phyloP scores from a whole-genome alignment of 306 rosid species.

The Dryas drummondii region DNA sequence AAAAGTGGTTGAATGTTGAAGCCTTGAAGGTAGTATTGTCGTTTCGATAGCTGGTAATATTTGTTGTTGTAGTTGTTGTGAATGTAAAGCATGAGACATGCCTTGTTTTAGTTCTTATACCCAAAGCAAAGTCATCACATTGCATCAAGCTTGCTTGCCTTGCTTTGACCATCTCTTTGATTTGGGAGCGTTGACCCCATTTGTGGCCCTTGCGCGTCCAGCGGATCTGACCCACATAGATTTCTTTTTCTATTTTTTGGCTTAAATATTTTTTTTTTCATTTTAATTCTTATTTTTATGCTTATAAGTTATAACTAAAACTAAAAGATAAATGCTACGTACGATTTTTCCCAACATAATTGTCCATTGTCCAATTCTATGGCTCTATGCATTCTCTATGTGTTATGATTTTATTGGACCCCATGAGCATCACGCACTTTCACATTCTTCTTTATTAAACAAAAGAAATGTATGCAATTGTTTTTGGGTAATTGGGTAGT shows the following conservation, averaged over 20 bases:
- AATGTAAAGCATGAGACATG: slow-evolving; percentile 37
- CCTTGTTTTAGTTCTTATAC: slow-evolving; percentile 7
- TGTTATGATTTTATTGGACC: not conserved
- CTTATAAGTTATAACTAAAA: not conserved
- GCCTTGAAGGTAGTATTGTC: not conserved
- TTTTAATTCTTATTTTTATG: not conserved
- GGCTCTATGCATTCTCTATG: not conserved
- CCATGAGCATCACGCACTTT: not conserved
- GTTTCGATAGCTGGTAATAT: not conserved
- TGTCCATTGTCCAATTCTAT: not conserved
- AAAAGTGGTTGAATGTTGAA: not conserved
- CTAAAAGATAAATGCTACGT: not conserved
- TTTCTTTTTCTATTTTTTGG: not conserved
- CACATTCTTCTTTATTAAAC: not conserved
- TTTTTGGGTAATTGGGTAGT: too few relatives aligned
- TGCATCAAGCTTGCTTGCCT: not conserved
- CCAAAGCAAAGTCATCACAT: slow-evolving; percentile 30
- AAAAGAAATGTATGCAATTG: too few relatives aligned
- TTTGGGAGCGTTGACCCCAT: slow-evolving; percentile 2
- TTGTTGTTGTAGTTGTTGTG: slow-evolving; percentile 3
- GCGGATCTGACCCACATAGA: not conserved
- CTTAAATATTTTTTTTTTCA: not conserved
- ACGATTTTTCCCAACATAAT: not conserved
- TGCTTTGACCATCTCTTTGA: not conserved
- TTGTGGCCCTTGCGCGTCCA: not conserved